These are phyloP conservation scores for Apophysomyces trapeziformis DNA, from an alignment of 371 early-diverging fungal species.

Conservation along the genomic window DNA sequence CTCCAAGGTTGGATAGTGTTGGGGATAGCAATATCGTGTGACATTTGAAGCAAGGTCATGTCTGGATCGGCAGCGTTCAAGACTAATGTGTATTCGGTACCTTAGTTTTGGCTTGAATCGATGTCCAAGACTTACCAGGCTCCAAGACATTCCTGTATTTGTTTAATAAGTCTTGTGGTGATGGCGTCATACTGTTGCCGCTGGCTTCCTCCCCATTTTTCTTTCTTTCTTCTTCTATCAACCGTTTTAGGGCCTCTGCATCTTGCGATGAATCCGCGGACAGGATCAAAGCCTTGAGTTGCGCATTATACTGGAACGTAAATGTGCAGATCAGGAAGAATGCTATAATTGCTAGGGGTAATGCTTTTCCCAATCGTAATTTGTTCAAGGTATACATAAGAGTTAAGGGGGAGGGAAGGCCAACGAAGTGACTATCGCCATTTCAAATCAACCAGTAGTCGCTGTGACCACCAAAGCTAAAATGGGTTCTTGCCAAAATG, in stretches of 20 bases:
- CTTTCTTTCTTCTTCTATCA: not conserved
- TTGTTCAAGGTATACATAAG: not conserved
- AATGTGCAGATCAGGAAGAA: not conserved
- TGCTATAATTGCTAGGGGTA: not conserved
- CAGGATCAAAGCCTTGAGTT: not conserved
- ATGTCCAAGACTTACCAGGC: not conserved
- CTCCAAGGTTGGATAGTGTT: constrained; percentile 9
- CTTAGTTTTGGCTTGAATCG: not conserved
- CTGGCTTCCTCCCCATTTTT: not conserved
- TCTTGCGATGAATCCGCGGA: not conserved
- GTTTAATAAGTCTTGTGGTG: not conserved
- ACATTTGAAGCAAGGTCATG: not conserved
- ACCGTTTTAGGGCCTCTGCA: not conserved
- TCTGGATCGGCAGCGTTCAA: constrained; percentile 8
- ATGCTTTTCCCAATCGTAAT: not conserved
- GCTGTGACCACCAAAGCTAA: not conserved
- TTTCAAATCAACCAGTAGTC: not conserved
- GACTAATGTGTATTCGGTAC: not conserved
- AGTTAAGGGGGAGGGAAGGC: not conserved
- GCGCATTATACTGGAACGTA: constrained; percentile 1
- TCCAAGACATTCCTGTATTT: not conserved
- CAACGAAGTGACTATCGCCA: not conserved
- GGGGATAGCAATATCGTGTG: constrained; percentile 16
- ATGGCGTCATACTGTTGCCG: not conserved
- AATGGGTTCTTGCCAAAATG: not conserved